A percentile compares a stretch with the other conserved stretches of the same genome.
These are phyloP conservation scores for Pisolithus albus DNA, from an alignment of 768 basidiomycete species.

Conservation along the genomic window DNA sequence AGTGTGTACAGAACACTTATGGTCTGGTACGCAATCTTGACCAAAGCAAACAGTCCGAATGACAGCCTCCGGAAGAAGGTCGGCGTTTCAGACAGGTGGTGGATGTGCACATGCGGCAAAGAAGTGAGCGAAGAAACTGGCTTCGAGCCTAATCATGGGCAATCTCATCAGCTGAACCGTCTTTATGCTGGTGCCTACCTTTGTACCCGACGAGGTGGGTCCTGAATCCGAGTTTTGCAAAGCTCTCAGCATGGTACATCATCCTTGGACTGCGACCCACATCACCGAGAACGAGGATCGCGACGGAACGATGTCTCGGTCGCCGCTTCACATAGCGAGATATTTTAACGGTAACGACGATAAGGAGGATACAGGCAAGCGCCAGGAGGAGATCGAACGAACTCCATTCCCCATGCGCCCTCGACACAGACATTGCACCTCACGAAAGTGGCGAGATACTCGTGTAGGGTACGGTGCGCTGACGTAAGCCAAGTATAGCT, in stretches of 20 bases:
- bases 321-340: conserved; percentile 15
- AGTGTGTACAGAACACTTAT: conserved; percentile 55
- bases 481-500: neutral
- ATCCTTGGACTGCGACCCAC: conserved; percentile 93
- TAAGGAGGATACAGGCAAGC: conserved; percentile 4
- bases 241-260: conserved; percentile 98
- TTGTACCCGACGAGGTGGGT: conserved; percentile 82
- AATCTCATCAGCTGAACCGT: conserved; percentile 1
- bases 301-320: conserved; percentile 58
- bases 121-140: conserved; percentile 69
- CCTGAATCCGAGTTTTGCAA: conserved; percentile 70
- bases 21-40: conserved; percentile 74
- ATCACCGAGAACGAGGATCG: conserved; percentile 89
- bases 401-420: too few species aligned
- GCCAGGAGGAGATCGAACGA: too few species aligned
- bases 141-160: conserved; percentile 52
- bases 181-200: conserved; percentile 44
- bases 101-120: conserved; percentile 54
- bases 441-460: too few species aligned
- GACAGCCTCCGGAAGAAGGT: conserved; percentile 46
- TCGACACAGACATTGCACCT: too few species aligned
- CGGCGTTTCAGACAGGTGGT: conserved; percentile 64
- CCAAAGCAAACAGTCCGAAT: conserved; percentile 66
- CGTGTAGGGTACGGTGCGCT: neutral
- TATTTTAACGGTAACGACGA: conserved; percentile 8